Percentiles rank a stretch among this genome's conserved stretches.
phyloP scores from a whole-genome alignment of 2,329 filamentous ascomycete species.

The Penicillium sumatraense region DNA sequence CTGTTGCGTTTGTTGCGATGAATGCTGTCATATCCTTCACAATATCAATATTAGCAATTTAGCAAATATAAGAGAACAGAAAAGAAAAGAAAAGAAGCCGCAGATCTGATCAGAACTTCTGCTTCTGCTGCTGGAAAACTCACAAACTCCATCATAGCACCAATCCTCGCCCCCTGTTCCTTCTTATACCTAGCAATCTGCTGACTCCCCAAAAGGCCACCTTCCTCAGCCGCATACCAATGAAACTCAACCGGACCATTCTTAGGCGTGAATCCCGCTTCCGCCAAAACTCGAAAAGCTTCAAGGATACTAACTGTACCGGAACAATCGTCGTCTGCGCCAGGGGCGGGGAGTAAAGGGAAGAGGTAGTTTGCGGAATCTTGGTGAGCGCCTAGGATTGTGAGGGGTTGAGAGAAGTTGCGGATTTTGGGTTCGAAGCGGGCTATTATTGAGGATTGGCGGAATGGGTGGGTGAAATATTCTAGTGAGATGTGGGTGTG shows the following conservation, averaged over 20 bases:
- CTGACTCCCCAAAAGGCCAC: slow-evolving; percentile 13
- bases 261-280: slow-evolving; percentile 9
- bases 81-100: background rate
- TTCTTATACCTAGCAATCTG: slow-evolving; percentile 15
- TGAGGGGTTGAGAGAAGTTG: slow-evolving; percentile 12
- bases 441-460: slow-evolving; percentile 15
- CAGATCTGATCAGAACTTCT: too few species aligned
- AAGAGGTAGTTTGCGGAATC: slow-evolving; percentile 19
- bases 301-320: slow-evolving; percentile 17
- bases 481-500: slow-evolving; percentile 17
- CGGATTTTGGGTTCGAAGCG: slow-evolving; percentile 17
- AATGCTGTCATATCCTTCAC: slow-evolving; percentile 15
- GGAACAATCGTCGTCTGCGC: slow-evolving; percentile 16
- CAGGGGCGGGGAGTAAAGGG: slow-evolving; percentile 14
- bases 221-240: slow-evolving; percentile 18
- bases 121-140: too few species aligned
- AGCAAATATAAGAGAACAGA: background rate
- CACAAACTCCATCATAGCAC: slow-evolving; percentile 19
- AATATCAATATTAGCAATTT: background rate
- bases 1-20: slow-evolving; percentile 12
- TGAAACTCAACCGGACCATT: slow-evolving; percentile 18
- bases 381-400: slow-evolving; percentile 14
- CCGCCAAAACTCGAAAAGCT: slow-evolving; percentile 13
- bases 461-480: slow-evolving; percentile 17
- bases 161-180: slow-evolving; percentile 9